Conservation (phyloP, 192 early-diverging fungal species). For the Diversispora epigaea region DNA sequence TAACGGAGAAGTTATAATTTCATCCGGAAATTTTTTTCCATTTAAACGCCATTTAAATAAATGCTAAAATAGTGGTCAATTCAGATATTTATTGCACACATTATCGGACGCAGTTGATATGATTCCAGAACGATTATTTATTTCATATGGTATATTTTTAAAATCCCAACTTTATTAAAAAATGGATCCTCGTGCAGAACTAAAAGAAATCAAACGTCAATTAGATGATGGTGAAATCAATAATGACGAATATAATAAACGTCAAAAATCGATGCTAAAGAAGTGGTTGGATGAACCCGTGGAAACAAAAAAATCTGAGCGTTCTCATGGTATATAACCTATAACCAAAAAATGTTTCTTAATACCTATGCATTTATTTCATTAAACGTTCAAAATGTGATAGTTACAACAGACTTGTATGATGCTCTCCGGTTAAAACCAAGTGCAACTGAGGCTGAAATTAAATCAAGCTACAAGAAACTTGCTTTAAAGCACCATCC, state of each 20-base stretch:
- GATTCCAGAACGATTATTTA: too few relatives aligned
- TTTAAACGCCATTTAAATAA: too few relatives aligned
- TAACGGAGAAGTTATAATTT: too few relatives aligned
- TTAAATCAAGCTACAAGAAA: constrained; percentile 96
- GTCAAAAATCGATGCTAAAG: not conserved
- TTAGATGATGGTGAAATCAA: not conserved
- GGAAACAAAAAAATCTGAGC: not conserved
- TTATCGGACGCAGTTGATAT: too few relatives aligned
- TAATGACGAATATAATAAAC: not conserved
- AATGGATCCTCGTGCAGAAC: not conserved
- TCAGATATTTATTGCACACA: too few relatives aligned
- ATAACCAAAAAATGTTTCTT: not conserved
- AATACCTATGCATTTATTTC: not conserved
- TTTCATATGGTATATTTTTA: too few relatives aligned
- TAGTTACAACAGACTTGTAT: constrained; percentile 79
- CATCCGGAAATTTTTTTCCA: too few relatives aligned
- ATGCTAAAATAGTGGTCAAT: too few relatives aligned
- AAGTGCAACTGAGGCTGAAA: constrained; percentile 69
- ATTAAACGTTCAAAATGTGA: not conserved
- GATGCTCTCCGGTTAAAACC: constrained; percentile 78
- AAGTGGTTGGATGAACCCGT: not conserved
- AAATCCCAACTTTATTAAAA: not conserved
- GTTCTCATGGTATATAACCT: not conserved
- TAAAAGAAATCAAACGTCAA: not conserved
- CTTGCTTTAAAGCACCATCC: constrained; percentile 84